Conservation (phyloP, 1,284 basidiomycete genomes). For the Inonotus hispidus region DNA sequence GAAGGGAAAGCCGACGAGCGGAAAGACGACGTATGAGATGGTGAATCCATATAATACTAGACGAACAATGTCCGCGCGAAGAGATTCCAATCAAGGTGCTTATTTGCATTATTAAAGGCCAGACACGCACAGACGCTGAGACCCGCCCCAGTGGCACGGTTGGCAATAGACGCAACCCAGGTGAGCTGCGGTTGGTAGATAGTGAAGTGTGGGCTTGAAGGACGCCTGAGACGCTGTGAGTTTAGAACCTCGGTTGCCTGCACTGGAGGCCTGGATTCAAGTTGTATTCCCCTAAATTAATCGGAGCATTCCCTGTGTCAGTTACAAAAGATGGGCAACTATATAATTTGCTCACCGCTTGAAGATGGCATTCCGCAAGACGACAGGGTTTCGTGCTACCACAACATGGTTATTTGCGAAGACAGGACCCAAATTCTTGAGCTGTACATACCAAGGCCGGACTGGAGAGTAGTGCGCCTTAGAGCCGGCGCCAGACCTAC, state of each 20-base stretch:
- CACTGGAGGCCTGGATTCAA: constrained; percentile 55
- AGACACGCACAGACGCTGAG: constrained; percentile 67
- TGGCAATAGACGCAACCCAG: constrained; percentile 80
- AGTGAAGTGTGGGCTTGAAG: constrained; percentile 88
- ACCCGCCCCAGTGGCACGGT: constrained; percentile 80
- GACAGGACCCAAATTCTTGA: not conserved
- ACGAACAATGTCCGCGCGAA: not conserved
- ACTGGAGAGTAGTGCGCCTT: constrained; percentile 43
- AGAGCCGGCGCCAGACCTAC: constrained; percentile 50
- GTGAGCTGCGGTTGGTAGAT: constrained; percentile 97
- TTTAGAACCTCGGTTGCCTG: constrained; percentile 72
- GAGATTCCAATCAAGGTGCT: constrained; percentile 1
- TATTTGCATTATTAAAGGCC: not conserved
- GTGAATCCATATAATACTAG: constrained; percentile 87
- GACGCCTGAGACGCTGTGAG: constrained; percentile 78
- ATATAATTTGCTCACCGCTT: constrained; percentile 39
- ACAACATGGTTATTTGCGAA: constrained; percentile 5
- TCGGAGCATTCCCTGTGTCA: not conserved
- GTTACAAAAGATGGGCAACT: not conserved
- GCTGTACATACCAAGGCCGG: constrained; percentile 39
- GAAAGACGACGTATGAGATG: constrained; percentile 82
- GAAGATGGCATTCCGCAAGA: constrained; percentile 36
- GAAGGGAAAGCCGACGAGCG: constrained; percentile 57
- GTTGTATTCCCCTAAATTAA: constrained; percentile 47
- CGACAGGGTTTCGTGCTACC: constrained; percentile 40